Evolutionary conservation across 2,329 filamentous ascomycete genomes (phyloP), one percentile per base, ranked within the genome.

Genomic region (Salinomyces thailandicus): DNA sequence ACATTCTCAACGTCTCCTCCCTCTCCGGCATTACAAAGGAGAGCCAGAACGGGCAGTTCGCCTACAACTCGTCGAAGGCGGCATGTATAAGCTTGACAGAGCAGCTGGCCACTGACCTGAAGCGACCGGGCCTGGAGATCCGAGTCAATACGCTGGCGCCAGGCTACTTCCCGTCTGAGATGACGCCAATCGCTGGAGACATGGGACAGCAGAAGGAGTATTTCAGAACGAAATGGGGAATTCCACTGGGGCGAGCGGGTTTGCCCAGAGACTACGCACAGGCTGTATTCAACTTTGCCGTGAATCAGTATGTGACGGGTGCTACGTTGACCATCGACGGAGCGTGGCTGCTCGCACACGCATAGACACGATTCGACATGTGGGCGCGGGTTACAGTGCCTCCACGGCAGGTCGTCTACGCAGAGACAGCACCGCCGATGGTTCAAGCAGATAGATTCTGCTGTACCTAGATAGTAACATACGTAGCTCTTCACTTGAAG

Each of bases 221-320:
- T 38, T 55, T 53, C 42, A 33, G 37, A 45, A 61, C 38, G 24
- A 43, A 47, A 2, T 48, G 52, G 55, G 55, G 13, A 56, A 63
- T 38, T 57, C 62, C 24, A 57, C 62, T 39, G 54, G 66, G 46
- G 36, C 51, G 45, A 55, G 62, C 31, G 54, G 61, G 29, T 49
- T 58, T 32, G 40, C 63, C 29, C 62, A 60, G 43, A 57, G 61
- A 15, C 54, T 66, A 56, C 43, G 66, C 80, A 16, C 78, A 78
- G 2, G 60, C 76, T 13, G 68, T 70, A 17, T 63, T 78, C 27
- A 64, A 50, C 31, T 52, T 56, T 24, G 53, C 72, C 41, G 77
- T 77, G 4, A 67, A 71, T 29, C 67, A 73, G 6, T 81, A 79
- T 55, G 63, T 71, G 43, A 81, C 80, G 53, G 79, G 78, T 2